Evolutionary conservation across 257 asterid genomes (phyloP).

Genomic region (Lithospermum erythrorhizon): DNA sequence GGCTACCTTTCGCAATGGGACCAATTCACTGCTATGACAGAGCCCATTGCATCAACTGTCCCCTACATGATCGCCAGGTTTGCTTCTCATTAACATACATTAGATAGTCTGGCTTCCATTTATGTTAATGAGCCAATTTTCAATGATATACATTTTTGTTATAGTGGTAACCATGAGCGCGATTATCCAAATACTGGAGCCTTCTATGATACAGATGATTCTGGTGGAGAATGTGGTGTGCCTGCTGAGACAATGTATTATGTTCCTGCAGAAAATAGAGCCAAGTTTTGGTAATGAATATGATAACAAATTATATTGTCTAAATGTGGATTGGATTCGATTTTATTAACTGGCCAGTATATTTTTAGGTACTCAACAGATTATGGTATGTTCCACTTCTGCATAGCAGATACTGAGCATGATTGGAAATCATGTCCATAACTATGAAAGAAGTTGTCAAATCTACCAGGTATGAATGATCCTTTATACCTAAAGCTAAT

Average conservation of each 20-base stretch:
- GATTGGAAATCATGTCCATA: slow-evolving; percentile 42
- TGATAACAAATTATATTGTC: background rate
- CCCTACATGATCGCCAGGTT: slow-evolving; percentile 94
- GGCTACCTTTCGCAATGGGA: slow-evolving; percentile 71
- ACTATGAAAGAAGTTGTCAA: slow-evolving; percentile 35
- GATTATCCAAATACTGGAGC: slow-evolving; percentile 34
- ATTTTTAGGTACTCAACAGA: slow-evolving; percentile 26
- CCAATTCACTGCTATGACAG: slow-evolving; percentile 85
- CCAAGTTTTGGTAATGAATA: slow-evolving; percentile 37
- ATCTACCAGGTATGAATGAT: slow-evolving; percentile 27
- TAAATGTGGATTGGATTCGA: background rate
- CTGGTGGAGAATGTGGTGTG: slow-evolving; percentile 52
- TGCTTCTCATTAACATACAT: background rate
- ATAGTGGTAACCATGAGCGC: slow-evolving; percentile 49
- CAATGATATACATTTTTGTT: background rate
- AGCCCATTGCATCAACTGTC: slow-evolving; percentile 63
- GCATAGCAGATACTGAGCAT: slow-evolving; percentile 32
- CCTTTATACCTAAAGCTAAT: background rate
- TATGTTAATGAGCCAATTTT: background rate
- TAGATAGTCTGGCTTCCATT: background rate
- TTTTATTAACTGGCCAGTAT: background rate
- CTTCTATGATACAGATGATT: slow-evolving; percentile 27
- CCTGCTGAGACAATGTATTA: slow-evolving; percentile 40
- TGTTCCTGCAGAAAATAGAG: slow-evolving; percentile 37
- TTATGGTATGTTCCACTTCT: slow-evolving; percentile 37